A percentile compares a stretch with the other conserved stretches of the same genome.
Evolutionary conservation across 768 basidiomycete species (phyloP).

Genomic region (Peribolospora baueri): DNA sequence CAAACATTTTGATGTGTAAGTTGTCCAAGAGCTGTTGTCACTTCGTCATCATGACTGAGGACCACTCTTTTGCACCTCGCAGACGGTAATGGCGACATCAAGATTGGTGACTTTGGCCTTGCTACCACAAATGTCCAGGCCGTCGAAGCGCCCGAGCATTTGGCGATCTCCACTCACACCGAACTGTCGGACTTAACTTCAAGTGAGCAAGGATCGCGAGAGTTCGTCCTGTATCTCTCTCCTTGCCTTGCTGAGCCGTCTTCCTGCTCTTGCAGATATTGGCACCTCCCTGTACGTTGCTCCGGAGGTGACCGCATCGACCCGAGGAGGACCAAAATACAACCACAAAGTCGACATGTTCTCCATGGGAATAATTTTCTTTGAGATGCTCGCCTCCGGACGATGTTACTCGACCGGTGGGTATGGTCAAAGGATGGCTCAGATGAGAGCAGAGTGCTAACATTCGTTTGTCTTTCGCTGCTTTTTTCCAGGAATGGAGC

Average conservation of each 20-base stretch:
- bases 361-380: slow-evolving; percentile 49
- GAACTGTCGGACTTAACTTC: neutral
- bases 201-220: slow-evolving; percentile 17
- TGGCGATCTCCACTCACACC: neutral
- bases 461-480: too few species aligned
- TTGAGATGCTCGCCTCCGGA: too few species aligned
- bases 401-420: too few species aligned
- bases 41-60: too few species aligned
- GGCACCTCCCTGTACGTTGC: slow-evolving; percentile 82
- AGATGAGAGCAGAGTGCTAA: too few species aligned
- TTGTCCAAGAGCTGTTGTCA: neutral
- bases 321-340: slow-evolving; percentile 14
- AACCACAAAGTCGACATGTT: slow-evolving; percentile 90
- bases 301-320: slow-evolving; percentile 37
- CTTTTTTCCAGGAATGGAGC: too few species aligned
- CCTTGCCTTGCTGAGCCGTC: too few species aligned
- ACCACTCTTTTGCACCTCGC: too few species aligned
- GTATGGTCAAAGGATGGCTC: too few species aligned
- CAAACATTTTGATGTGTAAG: slow-evolving; percentile 79
- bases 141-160: neutral
- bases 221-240: too few species aligned
- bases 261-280: slow-evolving; percentile 15
- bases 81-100: slow-evolving; percentile 13
- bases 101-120: slow-evolving; percentile 80
- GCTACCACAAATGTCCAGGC: slow-evolving; percentile 35